Base-by-base conservation (phyloP, 2,329 filamentous ascomycete genomes). In the Fusarium sp. region DNA sequence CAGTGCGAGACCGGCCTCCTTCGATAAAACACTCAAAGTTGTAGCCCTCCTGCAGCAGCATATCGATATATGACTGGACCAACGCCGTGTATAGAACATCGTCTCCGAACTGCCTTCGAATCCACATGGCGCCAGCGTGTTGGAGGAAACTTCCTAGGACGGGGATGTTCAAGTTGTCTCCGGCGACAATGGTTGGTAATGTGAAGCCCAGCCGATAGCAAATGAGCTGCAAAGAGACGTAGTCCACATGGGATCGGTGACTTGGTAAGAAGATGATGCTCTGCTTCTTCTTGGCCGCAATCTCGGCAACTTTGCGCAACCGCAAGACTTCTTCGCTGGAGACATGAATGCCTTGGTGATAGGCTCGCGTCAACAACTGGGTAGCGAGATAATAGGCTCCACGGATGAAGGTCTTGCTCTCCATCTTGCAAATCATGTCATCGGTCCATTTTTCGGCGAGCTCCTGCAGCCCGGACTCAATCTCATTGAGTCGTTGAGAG, bases 11-110 rank as follows among this genome's bases (percentile, higher is more conserved):
- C 20, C 97, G 90, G 1, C 96, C 95, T 18, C 97, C 97, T 84
- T 99, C 97, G 68, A 99, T 97, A 78, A 99, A 99, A 82, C 97
- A 99, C 82, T 98, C 96, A 58, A 99, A 91, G 81, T 99, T 98
- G 83, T 93, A 98, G 1, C 97, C 97, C 73, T 94, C 92, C 79
- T 97, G 94, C 4, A 99, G 87, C 50, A 99, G 82, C 0, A 95
- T 97, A 81, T 99, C 97, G 77, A 99, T 95, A 80, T 99, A 99
- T 8, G 95, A 91, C 82, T 99, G 97, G 8, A 99, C 96, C n/a
- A 98, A 87, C 0, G 95, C 96, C 6, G 92, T 91, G 81, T 99
- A 99, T 1, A 99, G 85, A 39, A 93, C 90, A 81, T 99, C 97
- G 71, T 98, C 94, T 48, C 95, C 95, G 83, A 99, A 99, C 60